Conservation (phyloP, 148 eudicot species). For the Camellia sinensis region DNA sequence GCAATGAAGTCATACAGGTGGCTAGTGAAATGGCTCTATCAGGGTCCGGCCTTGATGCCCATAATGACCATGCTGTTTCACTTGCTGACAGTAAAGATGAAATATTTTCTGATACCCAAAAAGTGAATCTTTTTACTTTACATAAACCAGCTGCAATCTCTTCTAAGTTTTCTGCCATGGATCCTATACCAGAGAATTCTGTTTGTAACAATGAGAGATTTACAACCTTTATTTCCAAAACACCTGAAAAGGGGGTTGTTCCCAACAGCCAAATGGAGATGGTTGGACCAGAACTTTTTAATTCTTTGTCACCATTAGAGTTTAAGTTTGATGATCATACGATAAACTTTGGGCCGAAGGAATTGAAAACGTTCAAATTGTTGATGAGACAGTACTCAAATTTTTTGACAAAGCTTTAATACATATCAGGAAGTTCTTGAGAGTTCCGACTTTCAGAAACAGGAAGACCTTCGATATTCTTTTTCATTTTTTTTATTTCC, state of each 20-base stretch:
- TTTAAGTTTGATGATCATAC: conserved; percentile 30
- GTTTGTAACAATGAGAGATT: conserved; percentile 25
- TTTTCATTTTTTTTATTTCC: neutral
- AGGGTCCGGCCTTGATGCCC: conserved; percentile 18
- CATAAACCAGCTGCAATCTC: conserved; percentile 41
- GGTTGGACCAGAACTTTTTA: conserved; percentile 32
- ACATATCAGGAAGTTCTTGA: neutral
- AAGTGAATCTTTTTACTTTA: conserved; percentile 24
- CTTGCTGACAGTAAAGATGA: conserved; percentile 58
- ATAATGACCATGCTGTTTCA: conserved; percentile 42
- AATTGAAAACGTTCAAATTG: conserved; percentile 16
- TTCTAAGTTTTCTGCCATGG: conserved; percentile 18
- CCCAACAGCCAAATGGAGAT: conserved; percentile 7
- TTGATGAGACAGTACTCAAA: conserved; percentile 26
- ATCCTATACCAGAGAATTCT: conserved; percentile 12
- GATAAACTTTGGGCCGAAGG: conserved; percentile 21
- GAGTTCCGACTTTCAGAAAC: conserved; percentile 1
- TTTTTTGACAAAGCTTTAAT: conserved; percentile 23
- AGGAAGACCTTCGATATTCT: neutral
- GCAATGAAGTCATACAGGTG: conserved; percentile 36
- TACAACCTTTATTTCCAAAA: conserved; percentile 31
- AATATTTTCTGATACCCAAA: conserved; percentile 20
- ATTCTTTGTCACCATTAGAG: conserved; percentile 32
- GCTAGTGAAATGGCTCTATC: conserved; percentile 33
- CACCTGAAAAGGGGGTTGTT: conserved; percentile 13